phyloP scores from a whole-genome alignment of 2,329 filamentous ascomycete genomes.

The Aspergillus latus region DNA sequence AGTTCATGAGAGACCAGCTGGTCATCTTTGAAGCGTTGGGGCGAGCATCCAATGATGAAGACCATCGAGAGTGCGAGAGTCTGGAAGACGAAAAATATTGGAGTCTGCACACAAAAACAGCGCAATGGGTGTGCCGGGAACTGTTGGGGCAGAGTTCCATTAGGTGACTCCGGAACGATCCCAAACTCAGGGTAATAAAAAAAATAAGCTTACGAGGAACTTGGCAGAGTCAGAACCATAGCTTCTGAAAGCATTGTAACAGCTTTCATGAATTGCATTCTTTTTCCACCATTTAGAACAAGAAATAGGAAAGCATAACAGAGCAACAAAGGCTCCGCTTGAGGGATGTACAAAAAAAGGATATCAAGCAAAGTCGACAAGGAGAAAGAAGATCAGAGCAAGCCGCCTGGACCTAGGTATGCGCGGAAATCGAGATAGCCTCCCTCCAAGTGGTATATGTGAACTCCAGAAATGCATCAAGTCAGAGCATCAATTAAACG shows the following conservation, averaged over 20 bases:
- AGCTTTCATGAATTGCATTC: conserved; percentile 8
- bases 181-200: not conserved
- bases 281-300: conserved; percentile 6
- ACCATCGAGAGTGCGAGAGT: conserved; percentile 14
- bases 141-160: conserved; percentile 29
- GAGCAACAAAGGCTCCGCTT: too few species aligned
- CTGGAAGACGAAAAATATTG: conserved; percentile 31
- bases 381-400: not conserved
- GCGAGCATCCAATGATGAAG: conserved; percentile 22
- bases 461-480: conserved; percentile 34
- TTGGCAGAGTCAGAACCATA: not conserved
- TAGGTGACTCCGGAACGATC: not conserved
- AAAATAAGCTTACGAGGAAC: not conserved
- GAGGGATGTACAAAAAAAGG: not conserved
- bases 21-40: conserved; percentile 61
- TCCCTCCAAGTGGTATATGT: conserved; percentile 27
- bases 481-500: conserved; percentile 19
- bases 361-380: conserved; percentile 10
- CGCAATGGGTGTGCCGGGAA: conserved; percentile 45
- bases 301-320: too few species aligned
- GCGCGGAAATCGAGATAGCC: conserved; percentile 23
- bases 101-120: conserved; percentile 46
- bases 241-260: not conserved
- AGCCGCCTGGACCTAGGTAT: conserved; percentile 14
- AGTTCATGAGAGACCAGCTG: conserved; percentile 58